Evolutionary conservation across 2,329 filamentous ascomycete species (phyloP), one percentile per base, ranked within the genome.

Genomic region (Verticillium longisporum): DNA sequence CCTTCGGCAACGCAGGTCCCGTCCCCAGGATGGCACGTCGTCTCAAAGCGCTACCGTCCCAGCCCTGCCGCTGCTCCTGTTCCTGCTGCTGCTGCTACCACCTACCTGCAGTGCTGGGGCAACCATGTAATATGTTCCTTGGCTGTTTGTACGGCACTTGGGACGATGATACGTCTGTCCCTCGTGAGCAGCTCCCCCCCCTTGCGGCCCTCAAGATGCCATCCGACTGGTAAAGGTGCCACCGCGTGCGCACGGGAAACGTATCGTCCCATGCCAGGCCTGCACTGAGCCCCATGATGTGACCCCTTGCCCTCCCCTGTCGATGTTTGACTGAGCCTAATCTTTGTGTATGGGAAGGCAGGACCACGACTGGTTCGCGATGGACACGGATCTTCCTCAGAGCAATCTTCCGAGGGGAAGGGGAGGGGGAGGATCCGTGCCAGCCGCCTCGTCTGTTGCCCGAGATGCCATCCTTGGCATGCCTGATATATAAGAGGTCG

Each of bases 401-500:
- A 50, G 45, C 45, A 50, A 21, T 21, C 45, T 50, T 50, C 45
- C 45, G 55, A 34, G 55, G 26, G 26, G 26, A 26, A 26, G 26
- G 26, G 26, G 26, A 26, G 26, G 26, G 26, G 26, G 26, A 4
- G 55, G 26, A 15, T 34, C n/a, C 34, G 26, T 56, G 32, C 31
- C 55, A 56, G 26, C 55, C 34, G 32, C 34, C 32, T 33, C 31
- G 15, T 10, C 55, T 11, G 56, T 21, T 41, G 26, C 61, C n/a
- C 56, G 61, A 62, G 56, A 32, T 45, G 6, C 34, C 26, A 55
- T 33, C 59, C 62, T 59, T 31, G 59, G 63, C 61, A 64, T n/a
- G 32, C 36, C 11, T 33, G 41, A 15, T 68, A 78, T 78, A 79
- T 79, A 80, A 78, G 68, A 68, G 61, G 63, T 59, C 58, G 60